Base-by-base conservation (phyloP, 2,329 filamentous ascomycete genomes). In the Rugonectria rugulosa region DNA sequence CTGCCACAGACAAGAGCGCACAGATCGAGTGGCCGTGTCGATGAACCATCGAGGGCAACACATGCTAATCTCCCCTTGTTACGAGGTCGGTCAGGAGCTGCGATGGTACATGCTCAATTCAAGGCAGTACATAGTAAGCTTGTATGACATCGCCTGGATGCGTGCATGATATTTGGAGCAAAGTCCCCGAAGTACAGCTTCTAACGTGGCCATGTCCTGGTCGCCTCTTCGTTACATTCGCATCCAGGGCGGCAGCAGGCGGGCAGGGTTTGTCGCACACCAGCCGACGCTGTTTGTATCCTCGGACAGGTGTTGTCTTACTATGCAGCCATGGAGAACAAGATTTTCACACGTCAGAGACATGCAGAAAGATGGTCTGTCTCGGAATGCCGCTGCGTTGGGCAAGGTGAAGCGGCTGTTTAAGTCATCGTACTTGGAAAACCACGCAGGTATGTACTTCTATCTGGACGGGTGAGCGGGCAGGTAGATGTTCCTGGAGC, bases 291-390 rank as follows among this genome's bases (percentile, higher is more conserved):
- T 45, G 41, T 40, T 24, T 31, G 24, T 54, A 36, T 44, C 21
- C 36, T 41, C 27, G 40, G 41, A 46, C 19, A 45, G 45, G 21
- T 21, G n/a, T 40, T 50, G 53, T 56, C 46, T 50, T 34, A 50
- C 32, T 44, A n/a, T 26, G n/a, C 21, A 17, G 29, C 9, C 14
- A 27, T 27, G 15, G 36, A 12, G 17, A 4, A 40, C 12, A 21
- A 14, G n/a, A n/a, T n/a, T n/a, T n/a, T n/a, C n/a, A n/a, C n/a
- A 40, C 15, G 14, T 41, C 24, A 44, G 31, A 43, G 44, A 49
- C 51, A 48, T 20, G 3, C 14, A n/a, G 17, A 36, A 23, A 37
- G 41, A 36, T 8, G 20, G 19, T 27, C 14, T 14, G 29, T 31
- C 37, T 26, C 43, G 40, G 27, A 43, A n/a, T 42, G 43, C 36